Evolutionary conservation across 441 rosid species (phyloP).

Genomic region (Jatropha multifida): DNA sequence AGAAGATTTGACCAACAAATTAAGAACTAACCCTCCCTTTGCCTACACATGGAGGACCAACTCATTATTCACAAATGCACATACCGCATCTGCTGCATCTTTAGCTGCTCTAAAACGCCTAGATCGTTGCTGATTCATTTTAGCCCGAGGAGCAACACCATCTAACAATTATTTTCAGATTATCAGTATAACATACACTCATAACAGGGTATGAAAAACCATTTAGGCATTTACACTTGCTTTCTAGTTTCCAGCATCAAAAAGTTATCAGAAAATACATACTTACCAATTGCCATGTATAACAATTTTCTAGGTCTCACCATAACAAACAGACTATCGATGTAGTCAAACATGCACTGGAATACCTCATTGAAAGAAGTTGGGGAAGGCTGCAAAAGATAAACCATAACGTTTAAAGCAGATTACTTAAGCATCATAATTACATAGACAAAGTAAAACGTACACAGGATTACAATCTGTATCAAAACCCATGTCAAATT

Average conservation of each 20-base stretch:
- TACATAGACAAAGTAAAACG: no score
- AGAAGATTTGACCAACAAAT: no score
- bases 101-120: slow-evolving; percentile 92
- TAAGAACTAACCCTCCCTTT: not conserved
- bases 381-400: slow-evolving; percentile 71
- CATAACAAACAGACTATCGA: slow-evolving; percentile 85
- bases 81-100: slow-evolving; percentile 87
- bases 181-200: slow-evolving; percentile 12
- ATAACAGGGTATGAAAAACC: no score
- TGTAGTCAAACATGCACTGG: slow-evolving; percentile 86
- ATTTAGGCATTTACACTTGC: no score
- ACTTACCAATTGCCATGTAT: slow-evolving; percentile 88
- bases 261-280: not conserved
- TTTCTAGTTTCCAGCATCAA: no score
- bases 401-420: not conserved
- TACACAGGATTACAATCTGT: no score
- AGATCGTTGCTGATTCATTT: slow-evolving; percentile 94
- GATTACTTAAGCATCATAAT: no score
- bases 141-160: slow-evolving; percentile 95
- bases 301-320: slow-evolving; percentile 82
- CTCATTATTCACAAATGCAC: slow-evolving; percentile 24
- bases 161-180: slow-evolving; percentile 43
- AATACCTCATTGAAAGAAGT: slow-evolving; percentile 77
- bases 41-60: not conserved
- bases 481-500: no score